Evolutionary conservation across 441 rosid species (phyloP), one percentile per base, ranked within the genome.

Genomic region (Croton laevigatus): DNA sequence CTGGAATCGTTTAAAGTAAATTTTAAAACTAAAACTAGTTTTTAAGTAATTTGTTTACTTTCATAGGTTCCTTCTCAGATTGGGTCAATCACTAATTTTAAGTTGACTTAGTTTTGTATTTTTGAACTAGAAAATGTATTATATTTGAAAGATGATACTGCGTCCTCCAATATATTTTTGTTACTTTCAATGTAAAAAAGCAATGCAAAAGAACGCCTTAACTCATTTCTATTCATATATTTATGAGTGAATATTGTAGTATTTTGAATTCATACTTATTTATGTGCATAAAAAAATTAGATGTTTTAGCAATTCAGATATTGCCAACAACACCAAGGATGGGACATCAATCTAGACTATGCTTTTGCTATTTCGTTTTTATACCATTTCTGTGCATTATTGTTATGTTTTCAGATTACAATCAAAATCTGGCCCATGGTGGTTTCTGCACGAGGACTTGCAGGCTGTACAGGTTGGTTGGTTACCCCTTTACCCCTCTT

Each of bases 351-450:
- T 66, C 42, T 23, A 27, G 19, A 11, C 57, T 45, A 6, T 5
- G 22, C 6, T 59, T 70, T 48, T 59, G n/a, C 20, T 45, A 59
- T 70, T 32, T 48, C 6, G 20, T 9, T 8, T 58, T 8, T n/a
- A 40, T 42, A 10, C 27, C n/a, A 3, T 14, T 36, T 65, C 6
- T 5, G 2, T 14, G 7, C 5, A 23, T 32, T 11, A 45, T 62
- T 45, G 17, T 27, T 66, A 19, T 38, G 1, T 65, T 48, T 37
- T 45, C 80, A 93, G 98, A 79, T 70, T 89, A 71, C 73, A 78
- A 65, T 85, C 88, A 57, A 88, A 70, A 79, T 78, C 82, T 17
- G 94, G 98, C 70, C 96, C 96, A 37, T 94, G 98, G 98, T 87
- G 97, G 94, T 91, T 91, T 87, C 66, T 94, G 83, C 94, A 91